A percentile compares a stretch with the other conserved stretches of the same genome.
Evolutionary conservation across 1,284 basidiomycete genomes (phyloP).

Genomic region (Malassezia sympodialis): DNA sequence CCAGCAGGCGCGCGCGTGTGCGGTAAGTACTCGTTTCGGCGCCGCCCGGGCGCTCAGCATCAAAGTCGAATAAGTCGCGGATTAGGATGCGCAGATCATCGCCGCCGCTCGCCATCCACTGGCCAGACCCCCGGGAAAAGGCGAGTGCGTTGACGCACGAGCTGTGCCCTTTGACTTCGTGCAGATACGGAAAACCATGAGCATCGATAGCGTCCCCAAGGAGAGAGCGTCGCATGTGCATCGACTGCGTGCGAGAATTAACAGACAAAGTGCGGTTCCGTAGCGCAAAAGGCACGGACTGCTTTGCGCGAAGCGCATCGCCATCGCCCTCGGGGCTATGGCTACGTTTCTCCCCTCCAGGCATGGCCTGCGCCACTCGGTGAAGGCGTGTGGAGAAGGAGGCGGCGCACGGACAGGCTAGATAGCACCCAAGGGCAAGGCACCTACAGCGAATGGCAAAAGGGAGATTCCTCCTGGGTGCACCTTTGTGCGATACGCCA

Average conservation of each 20-base stretch:
- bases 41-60: background rate
- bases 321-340: background rate
- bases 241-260: background rate
- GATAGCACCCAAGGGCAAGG: no score
- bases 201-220: background rate
- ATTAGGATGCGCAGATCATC: constrained; percentile 17
- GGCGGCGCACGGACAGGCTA: background rate
- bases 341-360: background rate
- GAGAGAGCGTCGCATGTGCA: constrained; percentile 5
- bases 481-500: no score
- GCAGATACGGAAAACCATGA: constrained; percentile 9
- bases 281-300: background rate
- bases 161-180: constrained; percentile 15
- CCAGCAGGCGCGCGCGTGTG: constrained; percentile 8
- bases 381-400: background rate
- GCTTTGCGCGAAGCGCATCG: background rate
- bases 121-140: constrained; percentile 12
- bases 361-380: background rate
- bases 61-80: constrained; percentile 16
- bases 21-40: constrained; percentile 10
- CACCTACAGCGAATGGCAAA: background rate
- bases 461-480: no score
- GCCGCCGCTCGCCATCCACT: constrained; percentile 18
- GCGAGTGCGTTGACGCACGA: constrained; percentile 19
- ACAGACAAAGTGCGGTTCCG: background rate